These are phyloP conservation scores for Candida morakotiae DNA, from an alignment of 805 yeast species.

Conservation along the genomic window DNA sequence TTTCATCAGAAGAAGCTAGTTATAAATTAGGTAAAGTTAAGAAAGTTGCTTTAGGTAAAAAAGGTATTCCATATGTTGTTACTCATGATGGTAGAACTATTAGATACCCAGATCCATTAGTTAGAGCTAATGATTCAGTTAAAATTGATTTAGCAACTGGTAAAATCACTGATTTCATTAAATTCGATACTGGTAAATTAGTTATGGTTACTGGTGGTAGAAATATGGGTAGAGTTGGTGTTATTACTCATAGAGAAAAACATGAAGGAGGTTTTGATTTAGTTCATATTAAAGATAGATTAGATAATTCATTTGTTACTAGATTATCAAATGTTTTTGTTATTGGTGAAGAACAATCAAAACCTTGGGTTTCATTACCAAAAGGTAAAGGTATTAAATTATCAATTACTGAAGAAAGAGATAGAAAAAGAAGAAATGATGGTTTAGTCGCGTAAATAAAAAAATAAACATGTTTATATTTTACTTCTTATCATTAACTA, in stretches of 20 bases:
- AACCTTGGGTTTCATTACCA: conserved; percentile 39
- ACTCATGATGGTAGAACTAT: conserved; percentile 99
- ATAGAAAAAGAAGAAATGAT: conserved; percentile 41
- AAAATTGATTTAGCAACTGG: conserved; percentile 95
- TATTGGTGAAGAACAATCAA: conserved; percentile 39
- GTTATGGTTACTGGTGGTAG: conserved; percentile 43
- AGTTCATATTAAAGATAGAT: conserved; percentile 39
- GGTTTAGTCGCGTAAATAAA: conserved; percentile 17
- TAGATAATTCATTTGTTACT: conserved; percentile 40
- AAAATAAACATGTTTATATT: neutral
- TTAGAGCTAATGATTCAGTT: conserved; percentile 97
- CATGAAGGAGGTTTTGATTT: conserved; percentile 43
- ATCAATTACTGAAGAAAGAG: conserved; percentile 41
- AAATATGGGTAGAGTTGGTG: conserved; percentile 42
- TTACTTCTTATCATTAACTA: neutral
- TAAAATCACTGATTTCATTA: conserved; percentile 61
- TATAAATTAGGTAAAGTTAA: conserved; percentile 98
- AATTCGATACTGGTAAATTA: conserved; percentile 37
- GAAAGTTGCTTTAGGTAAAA: conserved; percentile 97
- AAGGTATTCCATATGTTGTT: conserved; percentile 96
- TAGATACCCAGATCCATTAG: conserved; percentile 98
- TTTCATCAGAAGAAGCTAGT: conserved; percentile 96
- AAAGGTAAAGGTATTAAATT: conserved; percentile 43
- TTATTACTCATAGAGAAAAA: conserved; percentile 38
- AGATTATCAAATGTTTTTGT: conserved; percentile 40